Percentiles rank a stretch among this genome's conserved stretches.
Evolutionary conservation across 169 alveolate species (phyloP).

Genomic region (Plasmodium gallinaceum): DNA sequence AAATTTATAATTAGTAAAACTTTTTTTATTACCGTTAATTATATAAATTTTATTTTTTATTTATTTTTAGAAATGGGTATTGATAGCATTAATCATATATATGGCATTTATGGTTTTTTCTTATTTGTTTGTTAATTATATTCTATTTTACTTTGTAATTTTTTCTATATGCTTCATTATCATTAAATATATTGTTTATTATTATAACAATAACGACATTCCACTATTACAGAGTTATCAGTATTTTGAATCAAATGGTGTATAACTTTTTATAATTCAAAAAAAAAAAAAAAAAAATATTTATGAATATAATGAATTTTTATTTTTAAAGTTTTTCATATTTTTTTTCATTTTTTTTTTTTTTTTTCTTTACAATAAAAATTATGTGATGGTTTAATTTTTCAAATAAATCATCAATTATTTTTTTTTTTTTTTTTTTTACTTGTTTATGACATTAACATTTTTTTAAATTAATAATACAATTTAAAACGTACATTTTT

Average conservation of each 20-base stretch:
- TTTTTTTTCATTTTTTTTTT: too few species aligned
- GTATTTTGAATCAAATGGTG: constrained; percentile 50
- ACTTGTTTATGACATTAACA: too few species aligned
- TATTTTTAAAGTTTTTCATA: too few species aligned
- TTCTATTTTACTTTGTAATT: constrained; percentile 50
- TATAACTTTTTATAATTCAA: neutral
- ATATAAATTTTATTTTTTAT: constrained; percentile 25
- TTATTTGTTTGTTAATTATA: constrained; percentile 58
- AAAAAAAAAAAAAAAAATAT: constrained; percentile 11
- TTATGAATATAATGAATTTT: neutral
- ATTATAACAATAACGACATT: constrained; percentile 19
- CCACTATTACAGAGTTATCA: constrained; percentile 41
- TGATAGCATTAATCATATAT: constrained; percentile 37
- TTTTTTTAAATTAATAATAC: neutral
- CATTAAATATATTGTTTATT: constrained; percentile 30
- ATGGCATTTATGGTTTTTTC: constrained; percentile 43
- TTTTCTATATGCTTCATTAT: constrained; percentile 13
- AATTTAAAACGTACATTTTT: too few species aligned
- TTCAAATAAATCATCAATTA: too few species aligned
- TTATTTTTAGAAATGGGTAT: constrained; percentile 61
- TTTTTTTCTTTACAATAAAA: too few species aligned
- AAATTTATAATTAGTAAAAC: neutral
- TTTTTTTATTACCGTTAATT: neutral
- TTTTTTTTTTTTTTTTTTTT: too few species aligned
- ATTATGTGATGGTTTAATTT: too few species aligned